These are phyloP conservation scores for Ogataea nitratoaversa DNA, from an alignment of 805 yeast species.

Conservation along the genomic window DNA sequence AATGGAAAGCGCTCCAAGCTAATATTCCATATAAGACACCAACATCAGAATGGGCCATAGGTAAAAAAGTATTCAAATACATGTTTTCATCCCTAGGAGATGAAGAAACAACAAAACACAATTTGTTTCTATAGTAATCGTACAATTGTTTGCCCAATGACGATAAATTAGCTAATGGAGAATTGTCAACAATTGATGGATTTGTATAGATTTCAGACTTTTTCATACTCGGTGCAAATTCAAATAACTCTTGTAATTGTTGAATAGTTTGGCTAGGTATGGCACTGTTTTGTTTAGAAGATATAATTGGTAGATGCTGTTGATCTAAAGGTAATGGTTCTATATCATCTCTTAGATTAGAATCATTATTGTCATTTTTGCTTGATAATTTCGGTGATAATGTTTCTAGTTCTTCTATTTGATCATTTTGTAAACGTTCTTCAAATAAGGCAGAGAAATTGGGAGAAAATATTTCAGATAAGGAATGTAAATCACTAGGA, in stretches of 20 bases:
- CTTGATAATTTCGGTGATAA: neutral
- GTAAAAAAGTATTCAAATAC: constrained; percentile 48
- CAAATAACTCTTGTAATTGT: constrained; percentile 14
- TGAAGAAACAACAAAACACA: constrained; percentile 40
- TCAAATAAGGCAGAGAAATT: constrained; percentile 21
- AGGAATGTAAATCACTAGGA: constrained; percentile 2
- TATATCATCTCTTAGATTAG: too few species aligned
- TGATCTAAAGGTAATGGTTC: too few species aligned
- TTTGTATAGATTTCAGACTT: constrained; percentile 20
- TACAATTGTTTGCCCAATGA: constrained; percentile 38
- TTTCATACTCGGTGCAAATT: constrained; percentile 8
- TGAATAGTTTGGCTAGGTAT: neutral
- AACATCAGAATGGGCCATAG: constrained; percentile 48
- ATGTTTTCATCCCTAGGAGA: constrained; percentile 49
- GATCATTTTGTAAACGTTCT: constrained; percentile 16
- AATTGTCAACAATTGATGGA: constrained; percentile 26
- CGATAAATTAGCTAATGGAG: constrained; percentile 28
- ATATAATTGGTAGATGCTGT: too few species aligned
- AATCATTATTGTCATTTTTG: neutral
- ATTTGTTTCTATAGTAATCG: constrained; percentile 44
- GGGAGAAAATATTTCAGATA: constrained; percentile 22
- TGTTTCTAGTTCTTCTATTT: neutral
- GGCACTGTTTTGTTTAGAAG: too few species aligned
- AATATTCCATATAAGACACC: constrained; percentile 49
- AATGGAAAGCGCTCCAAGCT: constrained; percentile 54